Evolutionary conservation across 176 grass and related monocot species (phyloP).

Genomic region (Cenchrus americanus): DNA sequence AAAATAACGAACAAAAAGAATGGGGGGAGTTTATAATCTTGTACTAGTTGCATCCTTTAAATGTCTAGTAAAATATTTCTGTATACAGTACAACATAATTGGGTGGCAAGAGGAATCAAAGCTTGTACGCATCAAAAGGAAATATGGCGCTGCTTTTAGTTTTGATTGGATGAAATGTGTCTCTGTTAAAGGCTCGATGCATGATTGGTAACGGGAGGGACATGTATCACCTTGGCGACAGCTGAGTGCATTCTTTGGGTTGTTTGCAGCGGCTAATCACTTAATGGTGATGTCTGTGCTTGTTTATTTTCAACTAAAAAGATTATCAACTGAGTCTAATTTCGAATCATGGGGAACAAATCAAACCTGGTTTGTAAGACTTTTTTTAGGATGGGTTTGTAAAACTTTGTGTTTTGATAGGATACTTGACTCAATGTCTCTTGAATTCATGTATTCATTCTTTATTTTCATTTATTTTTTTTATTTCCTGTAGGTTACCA

Average conservation of each 20-base stretch:
- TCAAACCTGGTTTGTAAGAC: background rate
- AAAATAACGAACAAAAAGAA: background rate
- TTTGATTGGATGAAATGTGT: background rate
- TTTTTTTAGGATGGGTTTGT: background rate
- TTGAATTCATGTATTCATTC: slow-evolving; percentile 5
- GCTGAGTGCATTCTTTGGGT: background rate
- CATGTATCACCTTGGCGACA: background rate
- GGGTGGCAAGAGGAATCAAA: background rate
- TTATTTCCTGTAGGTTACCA: slow-evolving; percentile 32
- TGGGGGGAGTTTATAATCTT: background rate
- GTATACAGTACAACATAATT: background rate
- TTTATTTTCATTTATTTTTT: slow-evolving; percentile 29
- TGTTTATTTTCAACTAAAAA: background rate
- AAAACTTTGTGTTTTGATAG: slow-evolving; percentile 6
- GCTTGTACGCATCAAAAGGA: too few relatives aligned
- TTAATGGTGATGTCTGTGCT: background rate
- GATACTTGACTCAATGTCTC: background rate
- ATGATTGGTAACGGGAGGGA: background rate
- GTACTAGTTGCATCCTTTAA: background rate
- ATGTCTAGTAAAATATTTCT: background rate
- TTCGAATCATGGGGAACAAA: background rate
- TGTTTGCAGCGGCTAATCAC: background rate
- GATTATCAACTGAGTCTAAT: background rate
- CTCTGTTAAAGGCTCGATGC: background rate
- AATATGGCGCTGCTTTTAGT: background rate